Evolutionary conservation across 1,139 yeast species (phyloP).

Genomic region (Lodderomyces orthopsilosis): DNA sequence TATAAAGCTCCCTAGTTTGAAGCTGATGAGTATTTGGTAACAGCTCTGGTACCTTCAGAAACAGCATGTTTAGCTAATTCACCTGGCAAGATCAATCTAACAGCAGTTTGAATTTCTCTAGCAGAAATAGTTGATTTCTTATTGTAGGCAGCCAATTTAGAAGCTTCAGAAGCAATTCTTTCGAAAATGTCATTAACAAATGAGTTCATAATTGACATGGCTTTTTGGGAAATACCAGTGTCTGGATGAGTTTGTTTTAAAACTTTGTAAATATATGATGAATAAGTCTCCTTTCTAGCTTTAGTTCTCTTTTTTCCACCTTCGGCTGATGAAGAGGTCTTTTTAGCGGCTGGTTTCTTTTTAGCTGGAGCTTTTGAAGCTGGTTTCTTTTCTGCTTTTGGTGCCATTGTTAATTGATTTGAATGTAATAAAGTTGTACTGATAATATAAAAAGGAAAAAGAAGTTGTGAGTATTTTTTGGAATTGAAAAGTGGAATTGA

Average conservation of each 20-base stretch:
- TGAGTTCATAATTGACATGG: conserved; percentile 99
- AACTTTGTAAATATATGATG: conserved; percentile 97
- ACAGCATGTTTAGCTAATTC: conserved; percentile 99
- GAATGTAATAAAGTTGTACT: background rate
- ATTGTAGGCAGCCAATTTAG: conserved; percentile 99
- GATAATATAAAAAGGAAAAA: background rate
- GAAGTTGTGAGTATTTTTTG: background rate
- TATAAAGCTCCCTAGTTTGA: conserved; percentile 35
- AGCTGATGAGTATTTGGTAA: conserved; percentile 96
- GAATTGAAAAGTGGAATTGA: conserved; percentile 4
- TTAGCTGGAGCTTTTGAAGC: conserved; percentile 99
- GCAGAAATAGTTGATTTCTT: conserved; percentile 98
- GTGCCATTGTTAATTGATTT: conserved; percentile 63
- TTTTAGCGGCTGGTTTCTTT: conserved; percentile 95
- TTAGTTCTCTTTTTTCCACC: conserved; percentile 93
- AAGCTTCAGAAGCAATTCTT: conserved; percentile 97
- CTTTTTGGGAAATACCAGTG: conserved; percentile 99
- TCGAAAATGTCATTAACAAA: conserved; percentile 95
- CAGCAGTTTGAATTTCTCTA: conserved; percentile 99
- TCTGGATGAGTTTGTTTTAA: conserved; percentile 99
- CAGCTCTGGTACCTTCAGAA: conserved; percentile 99
- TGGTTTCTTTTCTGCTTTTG: conserved; percentile 97
- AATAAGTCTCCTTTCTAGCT: conserved; percentile 98
- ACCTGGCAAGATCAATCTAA: conserved; percentile 98
- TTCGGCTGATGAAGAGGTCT: conserved; percentile 73